Base-by-base conservation (phyloP, 1,284 basidiomycete genomes). In the Athelia sp. region DNA sequence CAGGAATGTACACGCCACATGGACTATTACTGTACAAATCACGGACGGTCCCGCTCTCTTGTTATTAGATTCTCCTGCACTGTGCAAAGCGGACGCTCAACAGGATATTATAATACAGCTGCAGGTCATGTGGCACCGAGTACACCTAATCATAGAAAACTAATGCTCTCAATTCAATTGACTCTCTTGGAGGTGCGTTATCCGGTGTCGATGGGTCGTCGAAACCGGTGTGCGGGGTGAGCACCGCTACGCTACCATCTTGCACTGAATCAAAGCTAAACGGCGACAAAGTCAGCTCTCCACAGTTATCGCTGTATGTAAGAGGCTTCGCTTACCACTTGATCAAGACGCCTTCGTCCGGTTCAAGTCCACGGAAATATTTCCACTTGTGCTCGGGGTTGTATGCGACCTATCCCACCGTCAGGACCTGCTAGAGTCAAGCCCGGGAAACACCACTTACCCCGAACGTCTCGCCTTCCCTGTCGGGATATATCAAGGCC, bases 151-250 rank as follows among this genome's bases (percentile, higher is more conserved):
- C 15, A 32, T 48, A 66, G 51, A 66, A 67, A 3, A 67, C 61
- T 11, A 68, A 52, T 4, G 58, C 60, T 17, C 64, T 55, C 15
- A 67, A 23, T 50, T 67, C 64, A 32, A 68, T 65, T 11, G 62
- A 65, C 54, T 64, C 57, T 21, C 65, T 51, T 15, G 54, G 52
- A 4, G 59, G 63, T 1, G 58, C 56, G 17, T 55, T 62, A 23
- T 50, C 50, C 9, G 66, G 63, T 4, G 65, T 63, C 17, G 51
- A 54, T 3, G 64, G 63, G 51, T 67, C 63, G 18, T 59, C 51
- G 51, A 78, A 76, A 0, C 59, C 72, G 2, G 71, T 73, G 54
- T 78, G 75, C 8, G 75, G 74, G 1, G 72, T 66, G 18, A 75
- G 59, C 2, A 63, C 58, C 13, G 74, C 69, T 11, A 73, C 65